Conservation (phyloP, 2,329 filamentous ascomycete species). For the Trichophaea hybrida region DNA sequence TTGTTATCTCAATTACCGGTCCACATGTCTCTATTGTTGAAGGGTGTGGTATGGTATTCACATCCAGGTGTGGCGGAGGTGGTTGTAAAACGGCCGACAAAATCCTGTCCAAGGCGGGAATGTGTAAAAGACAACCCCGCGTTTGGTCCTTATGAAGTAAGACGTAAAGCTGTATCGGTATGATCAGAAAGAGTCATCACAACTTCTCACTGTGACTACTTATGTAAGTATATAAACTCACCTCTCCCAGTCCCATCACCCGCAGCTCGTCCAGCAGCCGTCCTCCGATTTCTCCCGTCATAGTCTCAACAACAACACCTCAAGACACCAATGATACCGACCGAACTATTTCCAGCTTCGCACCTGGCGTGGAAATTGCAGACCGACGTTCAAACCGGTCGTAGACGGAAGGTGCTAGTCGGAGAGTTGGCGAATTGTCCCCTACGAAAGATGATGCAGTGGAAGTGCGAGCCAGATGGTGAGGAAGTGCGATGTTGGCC, state of each 20-base stretch:
- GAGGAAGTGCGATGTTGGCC: conserved; percentile 39
- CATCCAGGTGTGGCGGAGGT: not conserved
- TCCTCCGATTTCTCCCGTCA: conserved; percentile 14
- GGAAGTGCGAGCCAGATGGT: conserved; percentile 43
- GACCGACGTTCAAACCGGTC: conserved; percentile 37
- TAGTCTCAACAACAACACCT: conserved; percentile 25
- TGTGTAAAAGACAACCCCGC: not conserved
- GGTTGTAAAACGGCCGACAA: not conserved
- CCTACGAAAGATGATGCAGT: conserved; percentile 47
- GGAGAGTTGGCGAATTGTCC: conserved; percentile 42
- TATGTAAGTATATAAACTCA: conserved; percentile 22
- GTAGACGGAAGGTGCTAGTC: conserved; percentile 38
- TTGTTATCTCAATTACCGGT: not conserved
- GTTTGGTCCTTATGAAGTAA: not conserved
- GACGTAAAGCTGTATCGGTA: not conserved
- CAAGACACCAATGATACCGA: conserved; percentile 41
- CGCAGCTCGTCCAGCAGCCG: not conserved
- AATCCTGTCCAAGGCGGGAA: not conserved
- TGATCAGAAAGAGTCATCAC: not conserved
- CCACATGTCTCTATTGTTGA: not conserved
- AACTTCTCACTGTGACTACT: not conserved
- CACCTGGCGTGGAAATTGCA: conserved; percentile 40
- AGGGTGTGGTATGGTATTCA: not conserved
- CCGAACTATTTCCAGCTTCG: conserved; percentile 40
- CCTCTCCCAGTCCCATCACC: not conserved